These are phyloP conservation scores for Trypanosoma avium DNA, from an alignment of 208 protist species.

Conservation along the genomic window DNA sequence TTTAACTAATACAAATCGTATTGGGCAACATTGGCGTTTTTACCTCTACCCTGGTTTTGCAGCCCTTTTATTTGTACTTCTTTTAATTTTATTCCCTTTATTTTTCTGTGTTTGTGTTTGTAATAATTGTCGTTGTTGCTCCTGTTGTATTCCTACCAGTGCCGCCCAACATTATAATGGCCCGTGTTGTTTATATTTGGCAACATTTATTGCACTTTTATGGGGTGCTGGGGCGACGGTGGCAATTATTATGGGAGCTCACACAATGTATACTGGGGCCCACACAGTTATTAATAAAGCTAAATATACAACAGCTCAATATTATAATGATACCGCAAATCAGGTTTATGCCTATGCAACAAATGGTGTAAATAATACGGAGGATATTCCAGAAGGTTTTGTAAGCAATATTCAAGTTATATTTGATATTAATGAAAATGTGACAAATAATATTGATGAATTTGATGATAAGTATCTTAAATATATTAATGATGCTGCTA, in stretches of 20 bases:
- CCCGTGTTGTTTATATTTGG: conserved; percentile 8
- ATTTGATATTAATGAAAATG: conserved; percentile 31
- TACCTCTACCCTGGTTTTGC: conserved; percentile 64
- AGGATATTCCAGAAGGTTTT: background rate
- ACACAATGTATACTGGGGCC: conserved; percentile 9
- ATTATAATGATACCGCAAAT: conserved; percentile 43
- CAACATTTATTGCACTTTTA: conserved; percentile 5
- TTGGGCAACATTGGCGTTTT: conserved; percentile 59
- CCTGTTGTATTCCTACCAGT: conserved; percentile 29
- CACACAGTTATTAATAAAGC: conserved; percentile 28
- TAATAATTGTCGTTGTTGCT: conserved; percentile 34
- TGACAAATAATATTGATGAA: conserved; percentile 30
- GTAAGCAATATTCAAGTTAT: conserved; percentile 34
- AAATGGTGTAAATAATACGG: background rate
- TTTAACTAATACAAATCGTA: conserved; percentile 49
- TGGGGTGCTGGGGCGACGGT: conserved; percentile 4
- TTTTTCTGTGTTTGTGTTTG: conserved; percentile 35
- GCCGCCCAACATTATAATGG: conserved; percentile 27
- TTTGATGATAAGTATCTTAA: conserved; percentile 53
- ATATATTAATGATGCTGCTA: conserved; percentile 56
- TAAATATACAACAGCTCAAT: conserved; percentile 34
- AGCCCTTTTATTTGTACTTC: conserved; percentile 57
- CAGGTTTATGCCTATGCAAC: conserved; percentile 24
- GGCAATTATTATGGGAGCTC: conserved; percentile 19
- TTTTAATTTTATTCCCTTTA: conserved; percentile 54